These are phyloP conservation scores for Eragrostis tef DNA, from an alignment of 202 grass and related monocot species.

Conservation along the genomic window DNA sequence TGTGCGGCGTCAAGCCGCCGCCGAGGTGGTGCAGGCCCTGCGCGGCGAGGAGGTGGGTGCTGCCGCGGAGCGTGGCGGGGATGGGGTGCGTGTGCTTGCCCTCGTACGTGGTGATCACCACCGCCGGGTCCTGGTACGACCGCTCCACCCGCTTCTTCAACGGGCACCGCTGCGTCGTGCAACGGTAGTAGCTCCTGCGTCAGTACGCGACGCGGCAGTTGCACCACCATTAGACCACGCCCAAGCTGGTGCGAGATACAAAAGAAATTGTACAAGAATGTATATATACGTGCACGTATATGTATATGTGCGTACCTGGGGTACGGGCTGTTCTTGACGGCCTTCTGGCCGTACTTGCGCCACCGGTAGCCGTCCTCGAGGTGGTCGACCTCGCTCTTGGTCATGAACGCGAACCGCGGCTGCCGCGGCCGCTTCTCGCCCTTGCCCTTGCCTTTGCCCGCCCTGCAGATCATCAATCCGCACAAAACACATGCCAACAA, in stretches of 20 bases:
- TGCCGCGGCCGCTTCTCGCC: constrained; percentile 83
- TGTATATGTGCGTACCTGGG: constrained; percentile 54
- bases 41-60: constrained; percentile 68
- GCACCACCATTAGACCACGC: too few species aligned
- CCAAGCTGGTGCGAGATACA: too few species aligned
- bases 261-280: not conserved
- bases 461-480: too few species aligned
- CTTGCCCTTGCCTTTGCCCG: constrained; percentile 53
- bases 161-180: constrained; percentile 83
- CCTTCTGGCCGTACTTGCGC: constrained; percentile 99
- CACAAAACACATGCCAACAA: too few species aligned
- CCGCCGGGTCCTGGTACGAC: constrained; percentile 66
- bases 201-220: too few species aligned
- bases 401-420: constrained; percentile 85
- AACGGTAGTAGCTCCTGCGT: constrained; percentile 85
- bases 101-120: constrained; percentile 96
- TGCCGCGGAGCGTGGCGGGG: constrained; percentile 73
- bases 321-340: constrained; percentile 95
- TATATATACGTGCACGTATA: not conserved
- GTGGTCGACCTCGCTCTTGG: constrained; percentile 93
- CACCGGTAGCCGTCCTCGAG: constrained; percentile 92
- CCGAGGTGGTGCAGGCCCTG: constrained; percentile 49
- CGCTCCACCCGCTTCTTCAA: constrained; percentile 90
- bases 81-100: constrained; percentile 85
- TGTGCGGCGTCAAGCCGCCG: constrained; percentile 17